A percentile compares a stretch with the other conserved stretches of the same genome.
Evolutionary conservation across 2,329 filamentous ascomycete genomes (phyloP).

Genomic region (Penicillium sp.): DNA sequence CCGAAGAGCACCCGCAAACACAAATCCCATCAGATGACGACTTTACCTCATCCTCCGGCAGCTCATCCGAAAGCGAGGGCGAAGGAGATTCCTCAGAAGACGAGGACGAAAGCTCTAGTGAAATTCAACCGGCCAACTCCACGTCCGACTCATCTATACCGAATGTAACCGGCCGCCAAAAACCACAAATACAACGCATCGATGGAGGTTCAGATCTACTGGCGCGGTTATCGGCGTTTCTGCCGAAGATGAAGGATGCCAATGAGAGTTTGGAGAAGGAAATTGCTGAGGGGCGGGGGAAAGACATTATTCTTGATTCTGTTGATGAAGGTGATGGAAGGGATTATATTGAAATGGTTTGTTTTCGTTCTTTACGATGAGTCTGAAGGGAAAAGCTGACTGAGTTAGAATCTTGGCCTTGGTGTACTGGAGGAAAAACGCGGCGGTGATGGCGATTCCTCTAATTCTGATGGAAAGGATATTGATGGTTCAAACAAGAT

Average conservation of each 20-base stretch:
- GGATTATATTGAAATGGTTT: slow-evolving; percentile 43
- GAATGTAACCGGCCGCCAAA: slow-evolving; percentile 27
- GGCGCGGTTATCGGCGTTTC: slow-evolving; percentile 37
- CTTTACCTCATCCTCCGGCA: slow-evolving; percentile 21
- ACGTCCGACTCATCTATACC: slow-evolving; percentile 18
- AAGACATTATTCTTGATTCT: slow-evolving; percentile 33
- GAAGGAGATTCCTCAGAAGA: slow-evolving; percentile 24
- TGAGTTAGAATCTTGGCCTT: slow-evolving; percentile 36
- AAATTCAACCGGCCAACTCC: slow-evolving; percentile 2
- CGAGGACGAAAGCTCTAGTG: slow-evolving; percentile 18
- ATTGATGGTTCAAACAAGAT: slow-evolving; percentile 6
- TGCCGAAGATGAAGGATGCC: slow-evolving; percentile 41
- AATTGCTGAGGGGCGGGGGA: slow-evolving; percentile 31
- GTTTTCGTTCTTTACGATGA: slow-evolving; percentile 6
- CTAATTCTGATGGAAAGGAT: slow-evolving; percentile 17
- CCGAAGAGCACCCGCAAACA: slow-evolving; percentile 5
- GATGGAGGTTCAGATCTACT: slow-evolving; percentile 28
- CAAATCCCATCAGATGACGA: slow-evolving; percentile 11
- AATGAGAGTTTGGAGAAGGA: slow-evolving; percentile 40
- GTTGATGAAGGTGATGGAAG: slow-evolving; percentile 29
- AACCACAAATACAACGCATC: slow-evolving; percentile 32
- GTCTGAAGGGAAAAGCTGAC: slow-evolving; percentile 2
- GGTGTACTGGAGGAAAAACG: slow-evolving; percentile 42
- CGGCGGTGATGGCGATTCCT: slow-evolving; percentile 14
- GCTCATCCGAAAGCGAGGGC: slow-evolving; percentile 20